Evolutionary conservation across 805 yeast species (phyloP).

Genomic region (Kluyveromyces wickerhamii): DNA sequence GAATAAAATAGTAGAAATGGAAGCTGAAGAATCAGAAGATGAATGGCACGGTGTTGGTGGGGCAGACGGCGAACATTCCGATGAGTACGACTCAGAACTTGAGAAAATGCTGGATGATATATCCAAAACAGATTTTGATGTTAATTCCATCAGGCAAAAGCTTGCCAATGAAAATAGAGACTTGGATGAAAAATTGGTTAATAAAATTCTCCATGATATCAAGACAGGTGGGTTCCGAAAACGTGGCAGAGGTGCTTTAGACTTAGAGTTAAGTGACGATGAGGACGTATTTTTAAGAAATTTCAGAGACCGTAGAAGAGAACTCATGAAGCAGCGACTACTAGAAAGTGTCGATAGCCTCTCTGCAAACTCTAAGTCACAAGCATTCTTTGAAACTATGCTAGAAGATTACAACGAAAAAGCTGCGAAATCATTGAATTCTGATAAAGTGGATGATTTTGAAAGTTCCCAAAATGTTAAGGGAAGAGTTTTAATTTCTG

Average conservation of each 20-base stretch:
- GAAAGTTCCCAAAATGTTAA: slow-evolving; percentile 16
- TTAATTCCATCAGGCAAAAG: slow-evolving; percentile 49
- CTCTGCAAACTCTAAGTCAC: slow-evolving; percentile 46
- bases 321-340: slow-evolving; percentile 42
- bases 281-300: slow-evolving; percentile 47
- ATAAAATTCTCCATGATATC: slow-evolving; percentile 60
- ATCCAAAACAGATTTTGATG: slow-evolving; percentile 46
- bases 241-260: slow-evolving; percentile 45
- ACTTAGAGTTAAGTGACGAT: slow-evolving; percentile 64
- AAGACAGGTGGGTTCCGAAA: slow-evolving; percentile 64
- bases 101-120: slow-evolving; percentile 72
- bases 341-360: slow-evolving; percentile 39
- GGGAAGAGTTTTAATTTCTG: slow-evolving; percentile 38
- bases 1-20: slow-evolving; percentile 59
- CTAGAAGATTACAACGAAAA: slow-evolving; percentile 37
- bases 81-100: slow-evolving; percentile 62
- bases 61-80: slow-evolving; percentile 43
- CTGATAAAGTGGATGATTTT: slow-evolving; percentile 20
- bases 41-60: slow-evolving; percentile 84
- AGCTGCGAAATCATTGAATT: slow-evolving; percentile 16
- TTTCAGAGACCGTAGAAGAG: slow-evolving; percentile 37
- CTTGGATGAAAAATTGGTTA: slow-evolving; percentile 55
- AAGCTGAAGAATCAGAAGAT: slow-evolving; percentile 85
- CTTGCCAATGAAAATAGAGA: slow-evolving; percentile 53
- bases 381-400: slow-evolving; percentile 61